phyloP scores from a whole-genome alignment of 352 stramenopile species.

The Aphanomyces cochlioides region DNA sequence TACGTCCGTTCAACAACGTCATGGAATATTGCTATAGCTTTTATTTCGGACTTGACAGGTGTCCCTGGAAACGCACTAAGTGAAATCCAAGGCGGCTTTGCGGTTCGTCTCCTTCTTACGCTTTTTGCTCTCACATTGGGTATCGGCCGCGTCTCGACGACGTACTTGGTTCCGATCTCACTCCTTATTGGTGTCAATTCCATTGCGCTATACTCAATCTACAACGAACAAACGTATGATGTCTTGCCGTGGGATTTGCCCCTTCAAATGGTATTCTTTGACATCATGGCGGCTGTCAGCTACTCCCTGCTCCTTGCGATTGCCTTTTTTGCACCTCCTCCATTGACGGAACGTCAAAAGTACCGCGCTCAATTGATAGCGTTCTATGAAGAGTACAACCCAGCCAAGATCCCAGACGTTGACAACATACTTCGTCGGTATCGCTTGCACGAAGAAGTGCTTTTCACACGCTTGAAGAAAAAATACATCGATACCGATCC shows the following conservation, averaged over 20 bases:
- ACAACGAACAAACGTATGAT: conserved; percentile 43
- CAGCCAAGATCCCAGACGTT: conserved; percentile 56
- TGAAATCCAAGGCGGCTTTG: conserved; percentile 33
- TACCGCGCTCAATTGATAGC: conserved; percentile 47
- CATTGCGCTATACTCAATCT: conserved; percentile 45
- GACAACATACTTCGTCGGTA: conserved; percentile 70
- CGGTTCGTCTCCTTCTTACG: conserved; percentile 57
- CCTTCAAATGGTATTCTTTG: conserved; percentile 39
- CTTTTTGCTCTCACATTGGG: conserved; percentile 51
- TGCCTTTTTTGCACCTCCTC: conserved; percentile 21
- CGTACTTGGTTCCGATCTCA: conserved; percentile 42
- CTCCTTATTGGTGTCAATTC: conserved; percentile 51
- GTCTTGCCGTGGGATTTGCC: conserved; percentile 42
- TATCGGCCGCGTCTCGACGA: conserved; percentile 37
- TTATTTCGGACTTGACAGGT: neutral
- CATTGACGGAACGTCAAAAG: neutral
- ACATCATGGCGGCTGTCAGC: conserved; percentile 40
- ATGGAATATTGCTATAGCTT: neutral
- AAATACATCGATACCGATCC: conserved; percentile 53
- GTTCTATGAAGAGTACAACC: conserved; percentile 78
- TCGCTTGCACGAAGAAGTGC: conserved; percentile 66
- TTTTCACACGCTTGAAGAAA: conserved; percentile 67
- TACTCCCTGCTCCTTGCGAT: conserved; percentile 46
- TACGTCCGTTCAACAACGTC: conserved; percentile 10
- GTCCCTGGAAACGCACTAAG: neutral